Evolutionary conservation across 371 early-diverging fungal genomes (phyloP), one percentile per base, ranked within the genome.

Genomic region (Neoconidiobolus thromboides): DNA sequence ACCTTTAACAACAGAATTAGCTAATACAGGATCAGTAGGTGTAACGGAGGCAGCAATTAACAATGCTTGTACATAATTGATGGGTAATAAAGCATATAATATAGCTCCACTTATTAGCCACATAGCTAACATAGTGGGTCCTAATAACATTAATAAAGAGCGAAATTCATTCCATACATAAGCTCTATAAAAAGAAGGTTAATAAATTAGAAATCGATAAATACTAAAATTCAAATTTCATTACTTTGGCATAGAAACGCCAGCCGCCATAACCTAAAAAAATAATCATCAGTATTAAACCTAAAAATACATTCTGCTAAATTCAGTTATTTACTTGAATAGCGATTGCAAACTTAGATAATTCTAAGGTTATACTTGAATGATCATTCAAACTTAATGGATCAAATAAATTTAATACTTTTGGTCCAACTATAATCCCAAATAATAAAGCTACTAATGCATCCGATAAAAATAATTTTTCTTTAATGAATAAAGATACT

Each of bases 11-110:
- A 96, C 86, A 1, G 89, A 84, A 72, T 89, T 91, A 59, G 95
- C 87, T 55, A 98, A 68, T 3, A 78, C 93, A 1, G 97, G 96
- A 75, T 98, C 97, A 0, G 97, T 98, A 0, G 96, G 96, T 3
- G 94, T 86, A 3, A 93, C 70, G 61, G 91, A 91, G 0, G 94
- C 87, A 10, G 87, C 90, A 61, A 96, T 75, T 3, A 91, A 73
- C 48, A 93, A 70, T 0, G 83, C 70, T 60, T 86, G 78, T 42
- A 87, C 63, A 68, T 77, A 83, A 44, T 72, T 63, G 7, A 89
- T 40, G 9, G 86, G 75, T 47, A 88, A 68, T 26, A 83, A 58
- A 46, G 65, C 69, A 71, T 81, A 83, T 49, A 93, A 76, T 43
- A 85, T 69, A 0, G 79, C 62, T 1, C 86, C 84, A 12, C 86